A percentile compares a stretch with the other conserved stretches of the same genome.
Evolutionary conservation across 2,329 filamentous ascomycete genomes (phyloP).

Genomic region (Lojkania enalia): DNA sequence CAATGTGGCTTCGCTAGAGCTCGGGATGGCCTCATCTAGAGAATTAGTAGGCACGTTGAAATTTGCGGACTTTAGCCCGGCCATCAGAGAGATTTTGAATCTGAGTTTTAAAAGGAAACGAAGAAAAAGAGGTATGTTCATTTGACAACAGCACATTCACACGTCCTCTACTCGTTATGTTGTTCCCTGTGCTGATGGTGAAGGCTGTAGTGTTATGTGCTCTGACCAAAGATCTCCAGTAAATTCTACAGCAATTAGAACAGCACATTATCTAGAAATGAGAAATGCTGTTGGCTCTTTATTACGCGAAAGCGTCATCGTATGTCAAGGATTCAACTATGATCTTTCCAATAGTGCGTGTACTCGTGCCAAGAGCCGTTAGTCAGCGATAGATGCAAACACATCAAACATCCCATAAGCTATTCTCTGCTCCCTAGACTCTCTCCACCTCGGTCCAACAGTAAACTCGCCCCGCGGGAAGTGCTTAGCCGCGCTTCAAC

Average conservation of each 20-base stretch:
- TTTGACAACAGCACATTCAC: too few species aligned
- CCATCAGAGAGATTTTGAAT: too few species aligned
- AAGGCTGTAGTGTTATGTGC: too few species aligned
- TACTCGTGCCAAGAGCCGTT: background rate
- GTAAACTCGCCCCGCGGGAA: slow-evolving; percentile 31
- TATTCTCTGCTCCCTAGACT: background rate
- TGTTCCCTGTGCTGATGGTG: too few species aligned
- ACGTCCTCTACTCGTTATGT: too few species aligned
- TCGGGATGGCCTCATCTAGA: background rate
- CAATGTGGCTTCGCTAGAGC: background rate
- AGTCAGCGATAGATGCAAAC: slow-evolving; percentile 8
- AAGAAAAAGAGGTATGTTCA: too few species aligned
- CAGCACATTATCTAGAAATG: too few species aligned
- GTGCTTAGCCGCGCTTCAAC: slow-evolving; percentile 33
- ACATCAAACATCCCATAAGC: slow-evolving; percentile 5
- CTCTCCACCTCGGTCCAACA: slow-evolving; percentile 33
- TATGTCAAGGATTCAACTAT: background rate
- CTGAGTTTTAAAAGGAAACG: too few species aligned
- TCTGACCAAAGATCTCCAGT: background rate
- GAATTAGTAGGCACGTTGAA: background rate
- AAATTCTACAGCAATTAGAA: too few species aligned
- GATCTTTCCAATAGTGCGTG: background rate
- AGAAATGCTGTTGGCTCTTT: too few species aligned
- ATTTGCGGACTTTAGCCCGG: background rate
- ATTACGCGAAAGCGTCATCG: too few species aligned